These are phyloP conservation scores for Lecanicillium sp. DNA, from an alignment of 2,329 filamentous ascomycete species.

Conservation along the genomic window DNA sequence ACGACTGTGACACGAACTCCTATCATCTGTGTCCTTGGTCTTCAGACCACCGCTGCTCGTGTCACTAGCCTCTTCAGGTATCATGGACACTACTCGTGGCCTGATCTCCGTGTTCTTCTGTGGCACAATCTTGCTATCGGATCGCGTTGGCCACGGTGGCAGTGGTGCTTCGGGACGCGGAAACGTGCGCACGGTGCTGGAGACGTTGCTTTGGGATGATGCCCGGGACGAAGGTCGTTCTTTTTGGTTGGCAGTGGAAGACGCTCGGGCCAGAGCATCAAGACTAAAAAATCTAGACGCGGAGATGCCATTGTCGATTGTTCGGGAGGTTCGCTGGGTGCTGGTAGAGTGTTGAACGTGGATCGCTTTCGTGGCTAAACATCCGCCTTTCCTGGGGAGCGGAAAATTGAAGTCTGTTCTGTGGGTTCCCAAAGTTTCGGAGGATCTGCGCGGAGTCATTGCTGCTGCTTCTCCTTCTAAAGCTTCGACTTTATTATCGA, in stretches of 20 bases:
- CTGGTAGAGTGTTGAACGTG: slow-evolving; percentile 15
- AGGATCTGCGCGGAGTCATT: slow-evolving; percentile 15
- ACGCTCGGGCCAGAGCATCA: slow-evolving; percentile 14
- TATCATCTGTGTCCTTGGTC: slow-evolving; percentile 11
- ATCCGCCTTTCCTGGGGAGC: background rate
- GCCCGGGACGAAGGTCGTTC: background rate
- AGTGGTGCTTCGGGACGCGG: slow-evolving; percentile 8
- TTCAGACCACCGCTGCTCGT: background rate
- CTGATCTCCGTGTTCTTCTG: slow-evolving; percentile 4
- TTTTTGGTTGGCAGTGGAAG: background rate
- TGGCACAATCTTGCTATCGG: background rate
- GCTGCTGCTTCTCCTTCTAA: too few relatives aligned
- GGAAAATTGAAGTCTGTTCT: background rate
- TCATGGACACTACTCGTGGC: slow-evolving; percentile 14
- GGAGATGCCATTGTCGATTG: slow-evolving; percentile 3
- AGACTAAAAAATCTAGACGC: slow-evolving; percentile 15
- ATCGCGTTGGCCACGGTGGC: slow-evolving; percentile 13
- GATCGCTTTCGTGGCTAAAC: slow-evolving; percentile 14
- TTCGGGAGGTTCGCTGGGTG: slow-evolving; percentile 4
- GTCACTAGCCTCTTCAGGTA: slow-evolving; percentile 12
- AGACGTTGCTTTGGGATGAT: background rate
- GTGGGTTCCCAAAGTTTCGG: slow-evolving; percentile 17
- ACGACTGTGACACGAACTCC: slow-evolving; percentile 15
- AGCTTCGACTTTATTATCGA: too few relatives aligned
- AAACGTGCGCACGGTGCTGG: slow-evolving; percentile 1